A percentile compares a stretch with the other conserved stretches of the same genome.
Evolutionary conservation across 441 rosid species (phyloP).

Genomic region (Cnidoscolus chayamansa): DNA sequence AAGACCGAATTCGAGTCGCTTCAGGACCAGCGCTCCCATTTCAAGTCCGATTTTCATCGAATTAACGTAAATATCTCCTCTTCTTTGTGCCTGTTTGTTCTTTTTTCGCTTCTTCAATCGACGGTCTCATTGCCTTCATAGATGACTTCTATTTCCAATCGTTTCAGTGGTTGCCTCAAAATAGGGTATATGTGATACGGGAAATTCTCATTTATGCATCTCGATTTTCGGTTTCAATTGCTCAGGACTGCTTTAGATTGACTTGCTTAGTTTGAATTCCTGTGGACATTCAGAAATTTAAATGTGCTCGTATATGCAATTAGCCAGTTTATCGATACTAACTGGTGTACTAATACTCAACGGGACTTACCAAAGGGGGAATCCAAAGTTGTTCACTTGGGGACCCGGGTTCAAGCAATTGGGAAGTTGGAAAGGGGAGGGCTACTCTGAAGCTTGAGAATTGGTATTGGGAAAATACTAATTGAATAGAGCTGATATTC

Average conservation of each 20-base stretch:
- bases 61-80: conserved; percentile 51
- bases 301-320: neutral
- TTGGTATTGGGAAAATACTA: neutral
- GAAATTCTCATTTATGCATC: too few species aligned
- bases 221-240: neutral
- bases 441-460: neutral
- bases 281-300: neutral
- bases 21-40: conserved; percentile 84
- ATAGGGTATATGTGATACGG: neutral
- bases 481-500: neutral
- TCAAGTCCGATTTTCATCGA: conserved; percentile 92
- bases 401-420: neutral
- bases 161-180: neutral
- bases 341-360: neutral
- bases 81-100: neutral
- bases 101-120: neutral
- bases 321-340: neutral
- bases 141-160: neutral
- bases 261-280: neutral
- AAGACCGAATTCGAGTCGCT: conserved; percentile 76
- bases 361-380: neutral
- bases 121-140: neutral
- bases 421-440: neutral
- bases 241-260: neutral
- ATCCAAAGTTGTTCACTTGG: neutral